phyloP scores from a whole-genome alignment of 192 early-diverging fungal genomes.

The Coemansia sp. region DNA sequence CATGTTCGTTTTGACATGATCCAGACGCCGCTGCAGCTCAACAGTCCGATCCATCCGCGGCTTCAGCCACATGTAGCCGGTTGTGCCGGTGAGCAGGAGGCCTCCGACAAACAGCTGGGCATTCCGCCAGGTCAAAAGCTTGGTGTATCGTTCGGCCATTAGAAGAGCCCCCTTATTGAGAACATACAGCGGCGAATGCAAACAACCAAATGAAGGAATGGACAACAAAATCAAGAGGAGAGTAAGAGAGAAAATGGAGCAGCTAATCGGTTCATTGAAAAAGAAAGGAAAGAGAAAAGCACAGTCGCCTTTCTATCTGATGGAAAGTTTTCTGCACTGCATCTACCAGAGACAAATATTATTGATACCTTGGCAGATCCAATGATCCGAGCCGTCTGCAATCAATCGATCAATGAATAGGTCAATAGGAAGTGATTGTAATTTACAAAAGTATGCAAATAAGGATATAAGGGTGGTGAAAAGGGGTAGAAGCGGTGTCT shows the following conservation, averaged over 20 bases:
- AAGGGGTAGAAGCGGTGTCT: neutral
- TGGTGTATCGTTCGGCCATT: constrained; percentile 41
- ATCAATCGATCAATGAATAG: too few relatives aligned
- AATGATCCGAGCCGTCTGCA: too few relatives aligned
- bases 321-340: too few relatives aligned
- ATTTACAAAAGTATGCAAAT: neutral
- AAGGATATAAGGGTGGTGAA: neutral
- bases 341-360: too few relatives aligned
- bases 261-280: neutral
- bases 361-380: too few relatives aligned
- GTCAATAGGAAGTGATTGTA: too few relatives aligned
- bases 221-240: neutral
- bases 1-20: constrained; percentile 27
- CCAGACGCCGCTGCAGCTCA: constrained; percentile 25
- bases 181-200: neutral
- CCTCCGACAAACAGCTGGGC: constrained; percentile 40
- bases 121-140: constrained; percentile 39
- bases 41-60: constrained; percentile 28
- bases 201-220: neutral
- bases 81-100: constrained; percentile 20
- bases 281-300: too few relatives aligned
- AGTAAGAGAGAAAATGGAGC: neutral
- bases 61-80: constrained; percentile 24
- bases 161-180: neutral
- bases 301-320: too few relatives aligned